Base-by-base conservation (phyloP, 169 alveolate species). In the Cryptosporidium bovis region DNA sequence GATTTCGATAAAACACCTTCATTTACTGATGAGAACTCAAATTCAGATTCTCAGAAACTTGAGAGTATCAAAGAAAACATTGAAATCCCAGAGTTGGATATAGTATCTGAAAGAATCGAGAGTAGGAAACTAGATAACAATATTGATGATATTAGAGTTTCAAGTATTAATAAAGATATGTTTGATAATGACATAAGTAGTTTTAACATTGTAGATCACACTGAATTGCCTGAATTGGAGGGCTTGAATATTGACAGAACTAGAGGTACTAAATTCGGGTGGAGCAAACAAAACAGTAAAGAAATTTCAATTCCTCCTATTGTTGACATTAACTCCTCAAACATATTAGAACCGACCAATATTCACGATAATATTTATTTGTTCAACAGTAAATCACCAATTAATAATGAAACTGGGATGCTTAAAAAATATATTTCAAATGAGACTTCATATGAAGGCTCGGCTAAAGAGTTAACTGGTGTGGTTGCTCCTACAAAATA, bases 1-100 rank as follows among this genome's bases (percentile, higher is more conserved):
- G 83, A 69, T 5, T 69, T 51, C 40, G 55, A 60, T 5, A 69
- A 69, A 69, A 69, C 83, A 29, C 83, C 83, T 13, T 51, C 83
- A 18, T 53, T 33, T 53, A 31, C 44, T 24, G 67, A 69, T 13
- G 65, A 13, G 29, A 51, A 29, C 12, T 53, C 64, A 7, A 53
- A 7, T 5, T 53, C 20, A 5, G 20, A 5, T 53, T 69, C 82
- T 16, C 34, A 50, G 15, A 48, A 40, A 40, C 48, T 40, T 40
- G 48, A 40, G 10, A 40, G 10, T 6, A 40, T 40, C 0, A 3
- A 40, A 40, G 2, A 46, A 71, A 34, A 1, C 84, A 18, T 55
- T 55, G 18, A 55, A 20, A 55, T 55, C 64, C 64, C 20, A 10
- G 12, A 55, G n/a, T 10, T 55, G 18, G 2, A 55, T 55, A 7